Base-by-base conservation (phyloP, 306 rosid species). In the Vachellia collinsii region DNA sequence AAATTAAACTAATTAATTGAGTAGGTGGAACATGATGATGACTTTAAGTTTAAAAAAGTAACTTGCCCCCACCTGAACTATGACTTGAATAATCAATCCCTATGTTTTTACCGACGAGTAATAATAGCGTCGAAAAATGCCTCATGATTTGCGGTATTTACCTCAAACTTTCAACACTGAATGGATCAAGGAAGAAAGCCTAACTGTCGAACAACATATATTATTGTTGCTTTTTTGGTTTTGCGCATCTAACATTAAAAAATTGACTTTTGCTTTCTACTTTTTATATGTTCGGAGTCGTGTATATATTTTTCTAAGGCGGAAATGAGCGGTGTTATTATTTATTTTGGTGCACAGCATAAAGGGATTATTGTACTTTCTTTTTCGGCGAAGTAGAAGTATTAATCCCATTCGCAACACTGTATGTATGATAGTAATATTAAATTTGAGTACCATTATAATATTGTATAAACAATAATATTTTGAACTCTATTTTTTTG, bases 11-110 rank as follows among this genome's bases (percentile, higher is more conserved):
- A 62, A 62, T 62, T 5, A 76, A 77, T 75, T 59, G 48, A 74
- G 84, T 85, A 56, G 91, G 87, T 86, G 70, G 48, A 46, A 37
- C 68, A 48, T 39, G 80, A 79, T 66, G 42, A 29, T 2, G n/a
- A 81, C 86, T 82, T 51, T 14, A 62, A 48, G 82, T 70, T 70
- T 7, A 56, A 56, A 72, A 23, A n/a, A 77, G 44, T 56, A 59
- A 22, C 25, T 44, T 70, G 5, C 11, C 50, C 50, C 39, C 34
- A 19, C 50, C 72, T n/a, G 50, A 41, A 67, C 29, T 4, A n/a
- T 41, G 16, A 69, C 11, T 69, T 44, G 48, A 22, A 12, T 70
- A 43, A 70, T 22, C 25, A 12, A 22, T 42, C 25, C 48, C 3
- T 17, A 0, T 19, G 16, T 67, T 67, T 65, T 37, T 8, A 67